Evolutionary conservation across 1,284 basidiomycete species (phyloP).

Genomic region (Marasmius fiardii): DNA sequence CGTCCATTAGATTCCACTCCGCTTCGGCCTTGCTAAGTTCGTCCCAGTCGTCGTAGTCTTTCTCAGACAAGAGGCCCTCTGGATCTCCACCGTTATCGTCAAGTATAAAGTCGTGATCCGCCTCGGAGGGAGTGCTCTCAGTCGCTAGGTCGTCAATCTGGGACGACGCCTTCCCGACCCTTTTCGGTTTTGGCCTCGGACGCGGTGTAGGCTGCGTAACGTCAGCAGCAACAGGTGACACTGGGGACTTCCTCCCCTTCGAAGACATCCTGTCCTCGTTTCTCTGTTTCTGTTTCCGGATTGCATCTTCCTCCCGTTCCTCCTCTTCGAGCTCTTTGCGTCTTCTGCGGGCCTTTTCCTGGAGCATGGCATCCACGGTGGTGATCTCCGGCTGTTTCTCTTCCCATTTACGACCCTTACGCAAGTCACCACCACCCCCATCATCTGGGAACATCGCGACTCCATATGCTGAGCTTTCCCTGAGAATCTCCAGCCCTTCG

Average conservation of each 20-base stretch:
- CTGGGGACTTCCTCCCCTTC: slow-evolving; percentile 6
- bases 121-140: neutral
- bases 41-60: neutral
- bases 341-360: slow-evolving; percentile 3
- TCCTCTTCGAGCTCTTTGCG: slow-evolving; percentile 33
- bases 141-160: neutral
- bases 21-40: neutral
- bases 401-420: slow-evolving; percentile 21
- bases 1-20: neutral
- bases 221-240: neutral
- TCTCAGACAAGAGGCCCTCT: neutral
- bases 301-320: slow-evolving; percentile 21
- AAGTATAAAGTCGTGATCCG: neutral
- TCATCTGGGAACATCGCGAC: slow-evolving; percentile 73
- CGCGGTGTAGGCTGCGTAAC: neutral
- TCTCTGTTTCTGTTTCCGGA: slow-evolving; percentile 15
- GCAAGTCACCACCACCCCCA: slow-evolving; percentile 40
- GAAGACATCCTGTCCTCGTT: too few relatives aligned
- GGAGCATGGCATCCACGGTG: slow-evolving; percentile 12
- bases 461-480: slow-evolving; percentile 73
- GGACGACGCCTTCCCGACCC: neutral
- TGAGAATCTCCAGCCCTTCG: slow-evolving; percentile 55
- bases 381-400: slow-evolving; percentile 11
- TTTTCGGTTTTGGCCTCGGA: slow-evolving; percentile 5
- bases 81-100: neutral